Percentiles rank a stretch among this genome's conserved stretches.
These are phyloP conservation scores for Neonectria faginata DNA, from an alignment of 2,329 filamentous ascomycete genomes.

Conservation along the genomic window DNA sequence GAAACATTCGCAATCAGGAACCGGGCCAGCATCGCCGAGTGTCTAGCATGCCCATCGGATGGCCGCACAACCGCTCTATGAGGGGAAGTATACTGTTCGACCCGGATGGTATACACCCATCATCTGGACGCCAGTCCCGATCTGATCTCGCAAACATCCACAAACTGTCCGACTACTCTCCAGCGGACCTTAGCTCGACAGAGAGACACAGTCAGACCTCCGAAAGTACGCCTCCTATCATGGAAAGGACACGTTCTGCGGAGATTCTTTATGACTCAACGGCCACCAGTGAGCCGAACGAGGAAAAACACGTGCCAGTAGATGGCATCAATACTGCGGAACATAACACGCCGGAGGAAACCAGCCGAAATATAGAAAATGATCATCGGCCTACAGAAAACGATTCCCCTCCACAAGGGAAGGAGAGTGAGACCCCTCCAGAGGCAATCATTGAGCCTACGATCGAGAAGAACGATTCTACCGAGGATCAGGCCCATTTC, in stretches of 20 bases:
- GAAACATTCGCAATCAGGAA: conserved; percentile 37
- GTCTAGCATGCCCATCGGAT: conserved; percentile 54
- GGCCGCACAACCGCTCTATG: conserved; percentile 50
- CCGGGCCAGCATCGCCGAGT: conserved; percentile 40
- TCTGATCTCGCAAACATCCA: conserved; percentile 26
- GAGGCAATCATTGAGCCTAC: not conserved
- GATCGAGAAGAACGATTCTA: not conserved
- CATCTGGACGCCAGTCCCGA: conserved; percentile 32
- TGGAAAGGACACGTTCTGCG: not conserved
- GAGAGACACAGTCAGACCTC: not conserved
- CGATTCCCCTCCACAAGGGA: not conserved
- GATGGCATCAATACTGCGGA: not conserved
- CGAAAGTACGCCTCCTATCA: conserved; percentile 11
- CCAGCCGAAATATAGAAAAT: not conserved
- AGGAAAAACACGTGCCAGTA: not conserved
- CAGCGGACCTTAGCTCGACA: conserved; percentile 6
- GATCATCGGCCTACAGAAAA: not conserved
- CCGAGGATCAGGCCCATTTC: not conserved
- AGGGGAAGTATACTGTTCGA: conserved; percentile 40
- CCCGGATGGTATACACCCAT: conserved; percentile 33
- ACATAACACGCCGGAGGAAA: not conserved
- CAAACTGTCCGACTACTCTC: conserved; percentile 9
- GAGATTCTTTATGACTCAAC: not conserved
- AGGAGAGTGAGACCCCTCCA: not conserved
- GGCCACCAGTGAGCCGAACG: no score